Percentiles rank a stretch among this genome's conserved stretches.
These are phyloP conservation scores for Colletotrichum gigasporum DNA, from an alignment of 2,329 filamentous ascomycete species.

Conservation along the genomic window DNA sequence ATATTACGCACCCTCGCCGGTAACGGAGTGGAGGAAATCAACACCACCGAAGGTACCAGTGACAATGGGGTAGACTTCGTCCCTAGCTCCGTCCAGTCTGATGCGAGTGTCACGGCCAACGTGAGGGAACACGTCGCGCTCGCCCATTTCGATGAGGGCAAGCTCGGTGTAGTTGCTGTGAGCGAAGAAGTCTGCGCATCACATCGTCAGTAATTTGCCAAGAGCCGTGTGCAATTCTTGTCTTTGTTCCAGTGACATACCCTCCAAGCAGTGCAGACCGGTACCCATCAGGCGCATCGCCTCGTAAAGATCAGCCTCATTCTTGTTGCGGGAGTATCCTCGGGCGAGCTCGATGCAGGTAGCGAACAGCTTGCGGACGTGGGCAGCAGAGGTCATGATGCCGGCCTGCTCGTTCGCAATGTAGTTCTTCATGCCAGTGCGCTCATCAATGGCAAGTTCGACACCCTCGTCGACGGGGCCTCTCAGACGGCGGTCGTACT, in stretches of 20 bases:
- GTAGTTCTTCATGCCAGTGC: constrained; percentile 87
- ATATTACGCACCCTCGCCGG: constrained; percentile 64
- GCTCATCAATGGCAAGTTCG: constrained; percentile 80
- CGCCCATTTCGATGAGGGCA: constrained; percentile 86
- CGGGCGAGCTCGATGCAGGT: constrained; percentile 83
- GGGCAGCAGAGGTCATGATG: constrained; percentile 83
- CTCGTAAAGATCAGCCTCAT: constrained; percentile 85
- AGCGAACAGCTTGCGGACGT: constrained; percentile 78
- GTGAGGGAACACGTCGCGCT: constrained; percentile 84
- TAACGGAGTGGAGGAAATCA: constrained; percentile 91
- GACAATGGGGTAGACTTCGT: constrained; percentile 80
- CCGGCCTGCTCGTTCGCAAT: constrained; percentile 84
- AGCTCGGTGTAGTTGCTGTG: constrained; percentile 95
- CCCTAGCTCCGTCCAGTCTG: constrained; percentile 71
- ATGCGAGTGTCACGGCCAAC: constrained; percentile 81
- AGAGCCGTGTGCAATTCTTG: too few relatives aligned
- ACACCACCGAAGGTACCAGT: constrained; percentile 96
- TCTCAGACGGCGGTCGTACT: constrained; percentile 83
- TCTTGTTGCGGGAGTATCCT: constrained; percentile 71
- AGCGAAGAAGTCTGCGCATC: constrained; percentile 78
- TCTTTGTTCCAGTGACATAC: constrained; percentile 45
- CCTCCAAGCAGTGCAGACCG: constrained; percentile 87
- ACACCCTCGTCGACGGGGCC: constrained; percentile 81
- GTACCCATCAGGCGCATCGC: constrained; percentile 88
- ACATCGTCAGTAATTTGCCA: constrained; percentile 6